A percentile compares a stretch with the other conserved stretches of the same genome.
Evolutionary conservation across 1,139 yeast species (phyloP).

Genomic region (Pichia sp.): DNA sequence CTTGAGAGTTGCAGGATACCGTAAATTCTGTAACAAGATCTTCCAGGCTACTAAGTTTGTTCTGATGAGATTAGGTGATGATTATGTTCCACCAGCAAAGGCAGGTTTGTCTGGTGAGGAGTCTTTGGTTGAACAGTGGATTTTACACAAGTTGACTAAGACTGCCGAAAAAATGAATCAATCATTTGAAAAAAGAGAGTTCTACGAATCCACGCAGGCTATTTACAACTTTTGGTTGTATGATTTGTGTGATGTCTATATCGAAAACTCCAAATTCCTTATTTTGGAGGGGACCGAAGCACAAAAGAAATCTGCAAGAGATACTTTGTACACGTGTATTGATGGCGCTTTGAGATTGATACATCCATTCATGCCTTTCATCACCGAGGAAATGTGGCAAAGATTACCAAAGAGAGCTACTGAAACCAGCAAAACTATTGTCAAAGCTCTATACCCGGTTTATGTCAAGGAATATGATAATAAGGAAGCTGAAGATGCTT

Average conservation of each 20-base stretch:
- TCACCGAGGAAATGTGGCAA: slow-evolving; percentile 98
- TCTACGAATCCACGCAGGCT: slow-evolving; percentile 80
- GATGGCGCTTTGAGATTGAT: slow-evolving; percentile 89
- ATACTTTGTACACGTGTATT: slow-evolving; percentile 87
- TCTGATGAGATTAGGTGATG: slow-evolving; percentile 85
- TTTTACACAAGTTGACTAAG: slow-evolving; percentile 74
- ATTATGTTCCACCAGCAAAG: slow-evolving; percentile 72
- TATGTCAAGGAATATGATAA: slow-evolving; percentile 59
- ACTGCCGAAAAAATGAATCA: slow-evolving; percentile 64
- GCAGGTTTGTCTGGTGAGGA: slow-evolving; percentile 69
- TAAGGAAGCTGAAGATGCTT: slow-evolving; percentile 61
- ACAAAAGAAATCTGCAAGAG: slow-evolving; percentile 86
- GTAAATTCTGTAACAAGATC: slow-evolving; percentile 98
- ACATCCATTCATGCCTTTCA: slow-evolving; percentile 97
- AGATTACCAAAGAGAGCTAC: slow-evolving; percentile 85
- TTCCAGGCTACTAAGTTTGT: slow-evolving; percentile 98
- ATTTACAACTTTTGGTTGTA: slow-evolving; percentile 91
- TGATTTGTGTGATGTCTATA: slow-evolving; percentile 94
- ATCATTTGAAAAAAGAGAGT: slow-evolving; percentile 78
- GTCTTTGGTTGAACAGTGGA: slow-evolving; percentile 95
- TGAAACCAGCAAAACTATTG: slow-evolving; percentile 68
- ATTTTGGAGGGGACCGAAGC: slow-evolving; percentile 85
- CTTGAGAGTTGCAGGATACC: slow-evolving; percentile 95
- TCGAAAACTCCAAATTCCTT: slow-evolving; percentile 91
- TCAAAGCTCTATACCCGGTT: slow-evolving; percentile 74